A percentile compares a stretch with the other conserved stretches of the same genome.
Evolutionary conservation across 2,329 filamentous ascomycete genomes (phyloP).

Genomic region (Nectriaceae sp.): DNA sequence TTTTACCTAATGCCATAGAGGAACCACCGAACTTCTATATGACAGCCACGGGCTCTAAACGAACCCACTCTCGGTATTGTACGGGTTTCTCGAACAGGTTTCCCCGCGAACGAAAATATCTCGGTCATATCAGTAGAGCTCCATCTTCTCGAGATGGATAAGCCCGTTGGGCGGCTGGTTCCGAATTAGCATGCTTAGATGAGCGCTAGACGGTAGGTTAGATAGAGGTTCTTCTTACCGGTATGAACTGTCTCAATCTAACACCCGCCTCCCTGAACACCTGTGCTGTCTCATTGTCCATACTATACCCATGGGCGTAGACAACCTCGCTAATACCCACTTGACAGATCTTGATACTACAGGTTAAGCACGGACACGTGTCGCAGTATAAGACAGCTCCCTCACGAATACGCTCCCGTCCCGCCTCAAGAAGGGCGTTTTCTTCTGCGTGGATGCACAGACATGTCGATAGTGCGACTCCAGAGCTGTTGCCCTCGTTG

Average conservation of each 20-base stretch:
- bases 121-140: conserved; percentile 34
- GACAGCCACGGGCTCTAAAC: not conserved
- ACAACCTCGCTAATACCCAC: conserved; percentile 96
- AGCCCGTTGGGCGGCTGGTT: conserved; percentile 63
- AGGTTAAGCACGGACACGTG: conserved; percentile 95
- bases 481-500: conserved; percentile 71
- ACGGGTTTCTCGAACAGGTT: no score
- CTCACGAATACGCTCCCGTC: conserved; percentile 82
- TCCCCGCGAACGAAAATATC: not conserved
- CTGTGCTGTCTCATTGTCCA: conserved; percentile 81
- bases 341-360: conserved; percentile 97
- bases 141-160: conserved; percentile 60
- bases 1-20: conserved; percentile 17
- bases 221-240: conserved; percentile 53
- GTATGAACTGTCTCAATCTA: conserved; percentile 81
- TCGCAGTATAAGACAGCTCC: conserved; percentile 89
- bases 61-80: not conserved
- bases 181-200: conserved; percentile 21
- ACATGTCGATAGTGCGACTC: conserved; percentile 79
- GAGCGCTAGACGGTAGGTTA: conserved; percentile 1
- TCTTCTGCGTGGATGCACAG: conserved; percentile 98
- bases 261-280: conserved; percentile 86
- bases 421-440: conserved; percentile 93
- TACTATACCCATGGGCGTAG: conserved; percentile 90
- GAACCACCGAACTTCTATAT: not conserved